phyloP scores from a whole-genome alignment of 2,329 filamentous ascomycete genomes.

The Fusarium subtropicale region DNA sequence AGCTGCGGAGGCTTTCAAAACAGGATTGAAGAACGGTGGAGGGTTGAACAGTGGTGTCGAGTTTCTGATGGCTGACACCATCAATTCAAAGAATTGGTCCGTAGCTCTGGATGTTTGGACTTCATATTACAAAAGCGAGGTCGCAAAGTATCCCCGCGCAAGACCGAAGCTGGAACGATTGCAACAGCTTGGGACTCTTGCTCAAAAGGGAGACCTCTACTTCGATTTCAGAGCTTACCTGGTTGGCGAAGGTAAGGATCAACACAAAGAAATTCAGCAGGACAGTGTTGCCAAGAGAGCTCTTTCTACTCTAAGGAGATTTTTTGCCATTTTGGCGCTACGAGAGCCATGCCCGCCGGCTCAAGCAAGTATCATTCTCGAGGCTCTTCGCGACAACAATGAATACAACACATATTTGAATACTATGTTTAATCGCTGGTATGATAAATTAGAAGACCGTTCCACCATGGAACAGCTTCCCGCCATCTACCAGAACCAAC shows the following conservation, averaged over 20 bases:
- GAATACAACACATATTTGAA: constrained; percentile 61
- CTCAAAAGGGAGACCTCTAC: constrained; percentile 49
- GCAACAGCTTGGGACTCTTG: constrained; percentile 43
- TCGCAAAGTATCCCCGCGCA: constrained; percentile 10
- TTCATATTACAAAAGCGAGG: constrained; percentile 47
- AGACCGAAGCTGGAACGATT: constrained; percentile 34
- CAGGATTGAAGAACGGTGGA: constrained; percentile 51
- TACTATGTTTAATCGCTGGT: constrained; percentile 48
- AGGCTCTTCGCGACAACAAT: constrained; percentile 52
- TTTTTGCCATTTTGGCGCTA: constrained; percentile 50
- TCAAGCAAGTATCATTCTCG: constrained; percentile 55
- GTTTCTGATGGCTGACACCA: constrained; percentile 56
- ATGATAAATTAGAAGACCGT: constrained; percentile 45
- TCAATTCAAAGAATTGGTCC: constrained; percentile 54
- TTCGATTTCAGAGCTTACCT: constrained; percentile 52
- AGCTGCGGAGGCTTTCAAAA: constrained; percentile 57
- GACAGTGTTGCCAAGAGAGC: constrained; percentile 38
- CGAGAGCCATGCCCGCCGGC: constrained; percentile 51
- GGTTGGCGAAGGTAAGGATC: constrained; percentile 42
- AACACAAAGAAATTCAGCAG: constrained; percentile 42
- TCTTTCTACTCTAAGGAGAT: constrained; percentile 47
- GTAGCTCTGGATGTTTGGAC: constrained; percentile 54
- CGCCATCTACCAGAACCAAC: constrained; percentile 61
- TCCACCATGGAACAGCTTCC: constrained; percentile 51
- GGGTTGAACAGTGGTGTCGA: constrained; percentile 57